phyloP scores from a whole-genome alignment of 129 eudicot species.

The sunflower (Helianthus annuus) region HanXRQr2.0-SUNRISE NC_035442.2:19517417-19517916 shows the following conservation, averaged over 20 bases:
- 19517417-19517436: background rate
- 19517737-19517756: background rate
- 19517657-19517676: slow-evolving; percentile 7
- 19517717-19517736: slow-evolving; percentile 13
- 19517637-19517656: slow-evolving; percentile 25
- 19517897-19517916: slow-evolving; percentile 11
- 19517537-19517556: slow-evolving; percentile 17
- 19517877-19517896: slow-evolving; percentile 12
- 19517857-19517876: background rate
- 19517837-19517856: background rate
- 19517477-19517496: slow-evolving; percentile 9
- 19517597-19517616: slow-evolving; percentile 32
- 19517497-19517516: slow-evolving; percentile 30
- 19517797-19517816: background rate
- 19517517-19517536: slow-evolving; percentile 35
- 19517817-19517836: background rate
- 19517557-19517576: slow-evolving; percentile 36
- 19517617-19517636: slow-evolving; percentile 28
- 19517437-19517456: background rate
- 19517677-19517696: slow-evolving; percentile 6
- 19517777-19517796: too few species aligned
- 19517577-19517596: slow-evolving; percentile 42
- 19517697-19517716: slow-evolving; percentile 9
- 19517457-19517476: slow-evolving; percentile 24
- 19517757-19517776: slow-evolving; percentile 4